phyloP scores from a whole-genome alignment of 441 rosid species.

The Syzygium syzygioides region DNA sequence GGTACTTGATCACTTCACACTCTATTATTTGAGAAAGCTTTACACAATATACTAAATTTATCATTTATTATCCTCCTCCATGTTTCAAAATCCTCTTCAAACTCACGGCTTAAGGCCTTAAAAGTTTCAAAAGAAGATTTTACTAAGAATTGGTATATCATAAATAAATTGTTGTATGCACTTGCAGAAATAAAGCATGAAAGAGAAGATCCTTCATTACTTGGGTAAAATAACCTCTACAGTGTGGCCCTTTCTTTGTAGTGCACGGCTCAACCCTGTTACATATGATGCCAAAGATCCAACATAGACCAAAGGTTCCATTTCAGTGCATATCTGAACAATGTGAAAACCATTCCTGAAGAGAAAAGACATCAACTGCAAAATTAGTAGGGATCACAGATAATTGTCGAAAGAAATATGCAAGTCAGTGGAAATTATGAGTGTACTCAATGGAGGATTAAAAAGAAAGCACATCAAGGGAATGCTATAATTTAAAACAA shows the following conservation, averaged over 20 bases:
- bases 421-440: not conserved
- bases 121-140: not conserved
- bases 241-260: conserved; percentile 61
- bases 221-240: conserved; percentile 88
- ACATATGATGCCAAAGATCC: conserved; percentile 71
- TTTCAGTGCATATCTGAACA: conserved; percentile 81
- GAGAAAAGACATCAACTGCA: conserved; percentile 3
- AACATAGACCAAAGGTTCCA: conserved; percentile 61
- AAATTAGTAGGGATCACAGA: conserved; percentile 2
- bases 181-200: not conserved
- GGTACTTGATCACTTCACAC: not conserved
- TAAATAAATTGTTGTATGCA: not conserved
- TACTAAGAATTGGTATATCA: not conserved
- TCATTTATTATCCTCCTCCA: not conserved
- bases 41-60: not conserved
- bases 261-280: conserved; percentile 49
- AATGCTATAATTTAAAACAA: not conserved
- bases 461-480: not conserved
- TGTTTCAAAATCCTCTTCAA: not conserved
- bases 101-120: not conserved
- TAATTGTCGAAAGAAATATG: not conserved
- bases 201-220: conserved; percentile 29
- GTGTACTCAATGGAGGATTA: not conserved
- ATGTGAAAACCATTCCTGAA: conserved; percentile 63
- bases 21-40: not conserved